Evolutionary conservation across 306 rosid genomes (phyloP).

Genomic region (Parietaria judaica): DNA sequence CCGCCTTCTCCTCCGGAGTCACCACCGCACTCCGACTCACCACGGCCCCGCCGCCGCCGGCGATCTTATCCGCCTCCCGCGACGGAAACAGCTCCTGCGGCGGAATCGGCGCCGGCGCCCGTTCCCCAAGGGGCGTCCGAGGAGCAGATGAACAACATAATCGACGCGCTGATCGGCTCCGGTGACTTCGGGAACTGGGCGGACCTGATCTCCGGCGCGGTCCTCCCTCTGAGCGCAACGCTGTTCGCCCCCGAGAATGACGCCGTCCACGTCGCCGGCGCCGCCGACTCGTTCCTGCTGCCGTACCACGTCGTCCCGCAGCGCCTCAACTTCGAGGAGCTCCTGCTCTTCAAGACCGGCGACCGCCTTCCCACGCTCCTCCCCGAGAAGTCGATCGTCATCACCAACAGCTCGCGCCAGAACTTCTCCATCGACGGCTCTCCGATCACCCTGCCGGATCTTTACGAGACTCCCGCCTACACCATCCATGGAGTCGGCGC

Average conservation of each 20-base stretch:
- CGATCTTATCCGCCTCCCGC: neutral
- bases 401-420: conserved; percentile 35
- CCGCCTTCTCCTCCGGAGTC: neutral
- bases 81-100: neutral
- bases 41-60: neutral
- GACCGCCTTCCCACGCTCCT: conserved; percentile 69
- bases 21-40: neutral
- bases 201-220: conserved; percentile 40
- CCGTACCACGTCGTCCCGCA: conserved; percentile 71
- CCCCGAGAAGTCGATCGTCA: conserved; percentile 34
- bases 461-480: conserved; percentile 31
- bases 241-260: conserved; percentile 50
- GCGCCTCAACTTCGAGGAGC: conserved; percentile 58
- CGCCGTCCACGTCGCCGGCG: neutral
- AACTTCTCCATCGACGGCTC: conserved; percentile 49
- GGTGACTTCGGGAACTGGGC: conserved; percentile 51
- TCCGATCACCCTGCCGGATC: conserved; percentile 39
- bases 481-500: conserved; percentile 42
- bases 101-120: neutral
- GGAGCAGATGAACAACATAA: conserved; percentile 46
- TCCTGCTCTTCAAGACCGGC: conserved; percentile 36
- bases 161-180: conserved; percentile 57
- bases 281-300: conserved; percentile 36
- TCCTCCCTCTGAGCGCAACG: conserved; percentile 41
- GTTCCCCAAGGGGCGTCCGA: neutral